Evolutionary conservation across 306 rosid genomes (phyloP), one percentile per base, ranked within the genome.

Genomic region (Sophora flavescens): DNA sequence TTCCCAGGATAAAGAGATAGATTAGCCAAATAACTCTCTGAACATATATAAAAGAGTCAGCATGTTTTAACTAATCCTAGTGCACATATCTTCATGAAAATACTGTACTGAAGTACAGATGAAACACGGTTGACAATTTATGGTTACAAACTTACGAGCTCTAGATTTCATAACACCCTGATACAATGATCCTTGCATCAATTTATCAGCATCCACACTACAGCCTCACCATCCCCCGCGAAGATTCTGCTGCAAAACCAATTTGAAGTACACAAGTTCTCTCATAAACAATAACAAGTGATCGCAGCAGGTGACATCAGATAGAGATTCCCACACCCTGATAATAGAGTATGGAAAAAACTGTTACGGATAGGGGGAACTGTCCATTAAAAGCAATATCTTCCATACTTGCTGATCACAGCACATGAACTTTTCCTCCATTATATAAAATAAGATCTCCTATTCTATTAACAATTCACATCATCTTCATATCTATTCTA

Each of bases 1-100:
- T 87, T 90, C 76, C 97, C 99, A 71, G 97, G 97, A 83, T 91
- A 95, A 63, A 95, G 97, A 72, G 84, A 88, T 30, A 92, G 88
- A 88, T 95, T 95, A 67, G 97, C 97, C 87, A 91, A 80, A 84
- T 92, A 95, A 83, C 90, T 90, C 91, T 92, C 97, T 89, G 86
- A 80, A 87, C 66, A 76, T 47, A 47, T 18, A 63, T 28, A 69
- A 44, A 70, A 72, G 32, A 75, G 36, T 59, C 32, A 54, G 66
- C 47, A 35, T 44, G 33, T 57, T 59, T 57, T 22, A 73, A 41
- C 86, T 54, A 64, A 61, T 70, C 53, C 48, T 44, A 67, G 42
- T 15, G 36, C 50, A 71, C 50, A 71, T 88, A 82, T 45, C 84
- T 52, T 64, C 68, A 56, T 5, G 22, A 67, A 79, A 78, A 44